phyloP scores from a whole-genome alignment of 108 stramenopile genomes.

The Cyclotella atomus region DNA sequence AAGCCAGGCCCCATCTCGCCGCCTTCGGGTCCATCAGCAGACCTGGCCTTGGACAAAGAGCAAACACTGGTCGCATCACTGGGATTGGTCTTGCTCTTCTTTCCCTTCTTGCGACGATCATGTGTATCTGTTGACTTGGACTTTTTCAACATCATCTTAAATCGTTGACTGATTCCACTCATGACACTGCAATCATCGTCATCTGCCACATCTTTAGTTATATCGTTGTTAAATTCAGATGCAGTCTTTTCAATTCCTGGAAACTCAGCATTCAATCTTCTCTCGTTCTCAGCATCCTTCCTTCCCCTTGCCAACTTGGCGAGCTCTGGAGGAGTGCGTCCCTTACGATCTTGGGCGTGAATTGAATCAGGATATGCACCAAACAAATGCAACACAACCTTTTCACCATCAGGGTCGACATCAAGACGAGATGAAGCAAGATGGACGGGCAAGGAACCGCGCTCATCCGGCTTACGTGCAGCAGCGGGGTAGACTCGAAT shows the following conservation, averaged over 20 bases:
- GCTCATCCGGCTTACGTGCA: conserved; percentile 38
- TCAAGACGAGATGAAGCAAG: conserved; percentile 49
- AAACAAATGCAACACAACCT: conserved; percentile 47
- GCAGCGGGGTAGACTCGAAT: conserved; percentile 40
- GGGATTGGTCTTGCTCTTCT: conserved; percentile 2
- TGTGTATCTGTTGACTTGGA: conserved; percentile 37
- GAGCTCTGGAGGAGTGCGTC: conserved; percentile 44
- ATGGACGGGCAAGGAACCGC: conserved; percentile 49
- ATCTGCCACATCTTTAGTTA: no score
- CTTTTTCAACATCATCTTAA: conserved; percentile 37
- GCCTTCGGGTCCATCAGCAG: neutral
- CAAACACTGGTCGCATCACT: neutral
- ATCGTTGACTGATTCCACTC: conserved; percentile 37
- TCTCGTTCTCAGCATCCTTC: conserved; percentile 41
- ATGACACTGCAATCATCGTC: conserved; percentile 38
- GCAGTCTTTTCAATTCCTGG: conserved; percentile 19
- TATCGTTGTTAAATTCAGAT: neutral
- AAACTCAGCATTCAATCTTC: conserved; percentile 14
- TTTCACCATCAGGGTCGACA: conserved; percentile 49
- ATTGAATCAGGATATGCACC: conserved; percentile 42
- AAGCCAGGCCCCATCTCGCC: conserved; percentile 51
- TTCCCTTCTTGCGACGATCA: conserved; percentile 17
- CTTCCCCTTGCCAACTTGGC: conserved; percentile 45
- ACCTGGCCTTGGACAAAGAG: neutral
- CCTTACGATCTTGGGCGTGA: conserved; percentile 47